These are phyloP conservation scores for Aphelidium insulamus DNA, from an alignment of 371 early-diverging fungal genomes.

Conservation along the genomic window DNA sequence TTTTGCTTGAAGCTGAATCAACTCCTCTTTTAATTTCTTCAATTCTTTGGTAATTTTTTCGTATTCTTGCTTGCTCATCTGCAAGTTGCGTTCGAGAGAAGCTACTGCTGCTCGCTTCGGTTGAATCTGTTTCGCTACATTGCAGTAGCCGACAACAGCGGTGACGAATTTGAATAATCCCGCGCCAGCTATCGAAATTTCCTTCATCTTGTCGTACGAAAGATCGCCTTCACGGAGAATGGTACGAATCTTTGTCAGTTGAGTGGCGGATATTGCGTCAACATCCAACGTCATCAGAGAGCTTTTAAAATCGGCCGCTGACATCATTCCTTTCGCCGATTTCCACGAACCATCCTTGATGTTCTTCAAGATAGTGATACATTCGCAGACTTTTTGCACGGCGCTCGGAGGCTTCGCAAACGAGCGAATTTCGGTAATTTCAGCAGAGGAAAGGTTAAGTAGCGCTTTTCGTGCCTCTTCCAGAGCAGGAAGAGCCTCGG, in stretches of 20 bases:
- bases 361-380: conserved; percentile 27
- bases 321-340: conserved; percentile 36
- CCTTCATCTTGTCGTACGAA: conserved; percentile 20
- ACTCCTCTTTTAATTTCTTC: conserved; percentile 18
- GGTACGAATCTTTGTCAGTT: conserved; percentile 23
- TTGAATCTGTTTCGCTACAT: conserved; percentile 28
- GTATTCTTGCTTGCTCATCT: conserved; percentile 25
- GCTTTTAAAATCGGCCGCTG: conserved; percentile 25
- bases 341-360: conserved; percentile 38
- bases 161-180: conserved; percentile 29
- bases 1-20: conserved; percentile 17
- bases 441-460: conserved; percentile 23
- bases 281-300: conserved; percentile 23
- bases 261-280: conserved; percentile 21
- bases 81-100: conserved; percentile 22
- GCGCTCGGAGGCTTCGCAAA: conserved; percentile 36
- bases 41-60: conserved; percentile 27
- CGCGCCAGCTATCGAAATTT: conserved; percentile 30
- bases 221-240: conserved; percentile 30
- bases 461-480: conserved; percentile 28
- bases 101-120: conserved; percentile 34
- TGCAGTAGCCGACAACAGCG: conserved; percentile 33
- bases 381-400: conserved; percentile 39
- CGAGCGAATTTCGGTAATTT: conserved; percentile 33
- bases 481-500: conserved; percentile 28